A percentile compares a stretch with the other conserved stretches of the same genome.
These are phyloP conservation scores for Metschnikowia amazonensis DNA, from an alignment of 805 yeast genomes.

Conservation along the genomic window DNA sequence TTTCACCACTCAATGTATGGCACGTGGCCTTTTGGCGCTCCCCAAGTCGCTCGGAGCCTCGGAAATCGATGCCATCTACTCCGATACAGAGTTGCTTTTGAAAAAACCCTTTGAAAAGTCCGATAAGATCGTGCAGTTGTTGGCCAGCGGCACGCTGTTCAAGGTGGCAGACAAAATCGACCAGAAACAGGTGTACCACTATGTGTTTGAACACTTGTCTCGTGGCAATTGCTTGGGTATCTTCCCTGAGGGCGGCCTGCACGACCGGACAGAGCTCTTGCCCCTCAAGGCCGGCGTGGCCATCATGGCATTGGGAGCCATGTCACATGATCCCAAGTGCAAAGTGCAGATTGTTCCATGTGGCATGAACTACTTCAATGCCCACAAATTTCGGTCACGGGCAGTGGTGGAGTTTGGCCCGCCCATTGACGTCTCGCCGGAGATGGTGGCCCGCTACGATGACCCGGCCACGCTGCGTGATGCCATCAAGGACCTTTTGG, in stretches of 20 bases:
- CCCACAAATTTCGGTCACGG: constrained; percentile 91
- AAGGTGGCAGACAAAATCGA: constrained; percentile 81
- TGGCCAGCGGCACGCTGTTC: constrained; percentile 52
- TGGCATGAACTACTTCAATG: constrained; percentile 96
- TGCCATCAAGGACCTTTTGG: constrained; percentile 70
- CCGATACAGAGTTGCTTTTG: constrained; percentile 67
- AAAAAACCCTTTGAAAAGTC: constrained; percentile 65
- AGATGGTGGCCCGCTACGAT: constrained; percentile 60
- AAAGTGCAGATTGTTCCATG: constrained; percentile 90
- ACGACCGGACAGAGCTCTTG: constrained; percentile 84
- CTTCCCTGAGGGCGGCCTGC: constrained; percentile 98
- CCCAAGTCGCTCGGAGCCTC: constrained; percentile 76
- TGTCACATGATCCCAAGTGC: constrained; percentile 70
- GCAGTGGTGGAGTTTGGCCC: constrained; percentile 94
- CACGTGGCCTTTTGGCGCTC: constrained; percentile 67
- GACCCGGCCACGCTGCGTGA: constrained; percentile 65
- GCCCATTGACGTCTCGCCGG: constrained; percentile 62
- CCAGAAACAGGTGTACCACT: constrained; percentile 77
- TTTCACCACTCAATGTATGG: constrained; percentile 61
- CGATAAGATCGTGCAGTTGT: constrained; percentile 39
- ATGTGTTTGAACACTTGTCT: constrained; percentile 79
- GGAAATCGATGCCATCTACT: constrained; percentile 61
- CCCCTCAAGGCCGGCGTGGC: constrained; percentile 98
- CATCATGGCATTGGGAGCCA: constrained; percentile 94
- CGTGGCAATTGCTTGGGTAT: constrained; percentile 84